Evolutionary conservation across 371 early-diverging fungal genomes (phyloP).

Genomic region (Mucor circinelloides): DNA sequence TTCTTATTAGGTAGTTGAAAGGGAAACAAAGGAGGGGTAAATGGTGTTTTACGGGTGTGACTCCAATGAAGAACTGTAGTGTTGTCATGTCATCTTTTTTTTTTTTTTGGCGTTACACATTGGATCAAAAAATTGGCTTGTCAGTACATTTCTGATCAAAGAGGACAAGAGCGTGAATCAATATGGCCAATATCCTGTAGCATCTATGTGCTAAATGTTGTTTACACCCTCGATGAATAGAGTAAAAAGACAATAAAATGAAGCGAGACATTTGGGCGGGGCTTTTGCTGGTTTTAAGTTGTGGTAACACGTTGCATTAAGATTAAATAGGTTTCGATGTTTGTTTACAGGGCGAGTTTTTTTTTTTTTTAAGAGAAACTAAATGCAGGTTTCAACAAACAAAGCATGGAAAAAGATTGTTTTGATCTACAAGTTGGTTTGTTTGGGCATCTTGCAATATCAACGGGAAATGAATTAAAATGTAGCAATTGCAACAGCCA

Average conservation of each 20-base stretch:
- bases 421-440: neutral
- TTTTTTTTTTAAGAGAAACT: neutral
- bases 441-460: neutral
- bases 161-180: neutral
- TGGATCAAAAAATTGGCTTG: neutral
- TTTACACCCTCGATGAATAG: neutral
- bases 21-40: neutral
- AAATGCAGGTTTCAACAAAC: neutral
- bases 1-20: neutral
- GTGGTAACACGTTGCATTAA: neutral
- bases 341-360: neutral
- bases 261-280: neutral
- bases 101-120: neutral
- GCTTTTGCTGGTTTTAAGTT: neutral
- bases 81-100: neutral
- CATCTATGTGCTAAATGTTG: neutral
- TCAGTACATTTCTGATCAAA: neutral
- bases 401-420: neutral
- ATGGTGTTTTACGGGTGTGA: neutral
- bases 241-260: neutral
- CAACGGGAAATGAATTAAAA: neutral
- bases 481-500: neutral
- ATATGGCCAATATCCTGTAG: neutral
- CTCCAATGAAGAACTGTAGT: neutral
- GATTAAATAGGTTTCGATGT: neutral